Evolutionary conservation across 352 stramenopile genomes (phyloP), one percentile per base, ranked within the genome.

Genomic region (Aphanomyces euteiches): DNA sequence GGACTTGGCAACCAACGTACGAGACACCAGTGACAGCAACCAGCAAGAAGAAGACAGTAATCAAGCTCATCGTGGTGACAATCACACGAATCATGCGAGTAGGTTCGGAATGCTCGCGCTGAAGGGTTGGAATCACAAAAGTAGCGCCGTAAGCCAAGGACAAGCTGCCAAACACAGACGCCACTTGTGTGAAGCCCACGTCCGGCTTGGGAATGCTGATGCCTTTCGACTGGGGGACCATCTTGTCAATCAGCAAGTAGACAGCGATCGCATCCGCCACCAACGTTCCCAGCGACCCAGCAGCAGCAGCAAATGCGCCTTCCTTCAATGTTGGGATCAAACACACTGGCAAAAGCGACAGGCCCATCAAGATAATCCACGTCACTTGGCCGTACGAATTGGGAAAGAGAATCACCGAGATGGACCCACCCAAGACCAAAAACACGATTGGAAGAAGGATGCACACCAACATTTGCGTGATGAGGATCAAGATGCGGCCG

Each of bases 41-140:
- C 19, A 59, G 21, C 0, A 74, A 19, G 56, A 74, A 74, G 12
- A 74, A 56, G 50, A 73, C 89, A 61, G 87, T 93, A 48, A 85
- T 73, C 45, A 89, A 78, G 3, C 66, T 77, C 37, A 90, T 64
- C 4, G 83, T 90, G 3, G 85, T 75, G 21, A 67, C 66, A 12
- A 89, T 78, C 10, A 90, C 78, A 17, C 79, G 79, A 1, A 81
- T 81, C 83, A 90, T 89, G 34, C 83, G 79, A 13, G 76, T 75
- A 0, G 83, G 83, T 34, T 88, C 73, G 50, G 72, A 81, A 74
- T 90, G 82, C 47, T 90, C 79, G 8, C 81, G 80, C 54, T 87
- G 79, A 19, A 90, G 73, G 28, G 82, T 76, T 0, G 82, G 82
- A 64, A 90, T 90, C 41, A 90, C 79, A 56, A 90, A 79, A 60